phyloP scores from a whole-genome alignment of 1,284 basidiomycete species.

The Ganoderma meredithae region DNA sequence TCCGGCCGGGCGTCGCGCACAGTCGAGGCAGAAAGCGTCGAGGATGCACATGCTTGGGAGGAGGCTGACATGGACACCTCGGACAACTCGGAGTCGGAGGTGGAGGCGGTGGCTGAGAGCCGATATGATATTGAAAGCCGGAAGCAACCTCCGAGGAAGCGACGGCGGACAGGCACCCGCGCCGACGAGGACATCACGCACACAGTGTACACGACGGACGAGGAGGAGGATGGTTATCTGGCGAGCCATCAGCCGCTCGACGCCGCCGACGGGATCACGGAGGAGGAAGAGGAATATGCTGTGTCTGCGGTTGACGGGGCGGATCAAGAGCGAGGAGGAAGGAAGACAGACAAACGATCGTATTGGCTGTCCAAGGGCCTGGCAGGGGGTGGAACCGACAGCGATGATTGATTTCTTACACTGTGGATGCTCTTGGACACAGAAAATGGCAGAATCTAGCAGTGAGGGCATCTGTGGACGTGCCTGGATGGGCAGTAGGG shows the following conservation, averaged over 20 bases:
- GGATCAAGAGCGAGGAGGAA: slow-evolving; percentile 27
- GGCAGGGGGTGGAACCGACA: slow-evolving; percentile 20
- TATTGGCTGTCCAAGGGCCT: slow-evolving; percentile 57
- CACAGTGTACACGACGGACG: slow-evolving; percentile 56
- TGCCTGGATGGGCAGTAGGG: slow-evolving; percentile 2
- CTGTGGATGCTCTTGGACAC: background rate
- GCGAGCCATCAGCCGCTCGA: slow-evolving; percentile 27
- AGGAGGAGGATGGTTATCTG: slow-evolving; percentile 44
- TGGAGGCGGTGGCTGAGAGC: slow-evolving; percentile 54
- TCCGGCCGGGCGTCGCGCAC: slow-evolving; percentile 27
- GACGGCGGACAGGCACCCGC: slow-evolving; percentile 47
- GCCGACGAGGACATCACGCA: slow-evolving; percentile 45
- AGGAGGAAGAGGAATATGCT: slow-evolving; percentile 46
- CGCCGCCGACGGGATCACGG: slow-evolving; percentile 36
- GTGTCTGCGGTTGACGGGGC: slow-evolving; percentile 26
- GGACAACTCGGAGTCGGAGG: slow-evolving; percentile 28
- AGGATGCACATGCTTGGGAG: slow-evolving; percentile 48
- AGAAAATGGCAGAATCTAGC: background rate
- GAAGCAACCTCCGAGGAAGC: slow-evolving; percentile 54
- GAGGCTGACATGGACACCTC: slow-evolving; percentile 50
- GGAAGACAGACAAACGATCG: slow-evolving; percentile 41
- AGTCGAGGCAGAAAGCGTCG: slow-evolving; percentile 40
- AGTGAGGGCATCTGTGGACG: background rate
- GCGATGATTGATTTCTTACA: slow-evolving; percentile 25
- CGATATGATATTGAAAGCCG: slow-evolving; percentile 58